Base-by-base conservation (phyloP, 331 rosid genomes). In the Malus hybrid region DNA sequence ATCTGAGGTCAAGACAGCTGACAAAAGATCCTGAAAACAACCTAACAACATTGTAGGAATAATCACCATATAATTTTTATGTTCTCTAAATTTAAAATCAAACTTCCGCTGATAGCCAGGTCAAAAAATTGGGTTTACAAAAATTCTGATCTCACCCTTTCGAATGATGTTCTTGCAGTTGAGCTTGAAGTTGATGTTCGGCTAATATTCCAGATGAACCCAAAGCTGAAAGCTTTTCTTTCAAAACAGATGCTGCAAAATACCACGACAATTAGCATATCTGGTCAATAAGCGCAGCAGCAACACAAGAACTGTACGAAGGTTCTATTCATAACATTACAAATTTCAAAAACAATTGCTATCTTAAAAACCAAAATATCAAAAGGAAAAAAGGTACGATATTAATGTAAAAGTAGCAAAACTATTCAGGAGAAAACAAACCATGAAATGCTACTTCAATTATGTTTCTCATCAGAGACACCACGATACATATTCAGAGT, bases 121-220 rank as follows among this genome's bases (percentile, higher is more conserved):
- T n/a, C 24, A 34, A 72, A 5, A 36, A 14, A 57, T 54, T 14
- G n/a, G 20, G 32, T 55, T 56, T 27, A 20, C 32, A 34, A 76
- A 69, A 59, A 19, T 10, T 72, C 56, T 34, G 77, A 72, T 56
- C 96, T 86, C 83, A 92, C 99, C 97, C 89, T 90, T 89, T 95
- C 77, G 81, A 70, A 79, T 90, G 88, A 88, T 95, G 97, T 73
- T 95, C 99, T 84, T 95, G 99, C 65, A 95, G 82, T 79, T 92
- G 97, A 33, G 99, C 93, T 84, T 95, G 99, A 85, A 95, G 99
- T 81, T 95, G 99, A 84, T 95, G 99, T 20, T 95, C 99, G 10
- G 97, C 99, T 84, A 92, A 83, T 72, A 92, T 89, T 83, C 99
- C 99, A 83, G 99, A 92, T 63, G 99, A 86, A 75, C 99, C 99